These are phyloP conservation scores for Mucuna pruriens DNA, from an alignment of 306 rosid species.

Conservation along the genomic window DNA sequence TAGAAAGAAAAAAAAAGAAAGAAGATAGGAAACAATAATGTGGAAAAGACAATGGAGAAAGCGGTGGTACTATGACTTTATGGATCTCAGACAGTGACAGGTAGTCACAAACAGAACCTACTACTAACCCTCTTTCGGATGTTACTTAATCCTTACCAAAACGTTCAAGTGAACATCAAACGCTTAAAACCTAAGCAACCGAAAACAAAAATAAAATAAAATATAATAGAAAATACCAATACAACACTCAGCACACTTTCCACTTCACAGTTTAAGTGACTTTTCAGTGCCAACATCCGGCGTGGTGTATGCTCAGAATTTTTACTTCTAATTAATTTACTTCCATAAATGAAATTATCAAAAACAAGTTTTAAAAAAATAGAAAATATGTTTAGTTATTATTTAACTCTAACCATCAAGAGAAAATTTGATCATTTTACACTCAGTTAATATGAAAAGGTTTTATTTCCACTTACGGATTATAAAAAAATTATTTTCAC, in stretches of 20 bases:
- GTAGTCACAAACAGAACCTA: background rate
- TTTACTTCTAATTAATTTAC: too few species aligned
- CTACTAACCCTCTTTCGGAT: background rate
- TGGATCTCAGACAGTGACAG: constrained; percentile 11
- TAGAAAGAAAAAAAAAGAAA: background rate
- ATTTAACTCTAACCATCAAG: background rate
- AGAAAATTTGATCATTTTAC: background rate
- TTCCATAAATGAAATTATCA: background rate
- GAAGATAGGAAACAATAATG: background rate
- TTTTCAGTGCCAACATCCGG: too few species aligned
- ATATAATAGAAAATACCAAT: background rate
- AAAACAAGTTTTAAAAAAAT: background rate
- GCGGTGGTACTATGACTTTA: constrained; percentile 1
- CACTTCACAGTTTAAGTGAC: too few species aligned
- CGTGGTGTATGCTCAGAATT: too few species aligned
- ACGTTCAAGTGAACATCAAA: background rate
- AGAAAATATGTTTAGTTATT: background rate
- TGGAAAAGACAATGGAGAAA: constrained; percentile 23
- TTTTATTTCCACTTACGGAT: too few species aligned
- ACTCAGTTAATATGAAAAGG: too few species aligned
- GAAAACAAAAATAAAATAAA: background rate
- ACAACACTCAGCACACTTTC: background rate
- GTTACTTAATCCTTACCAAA: background rate
- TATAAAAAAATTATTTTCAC: too few species aligned
- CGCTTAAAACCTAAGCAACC: constrained; percentile 29